These are phyloP conservation scores for Puccinia brachypodii DNA, from an alignment of 1,284 basidiomycete genomes.

Conservation along the genomic window DNA sequence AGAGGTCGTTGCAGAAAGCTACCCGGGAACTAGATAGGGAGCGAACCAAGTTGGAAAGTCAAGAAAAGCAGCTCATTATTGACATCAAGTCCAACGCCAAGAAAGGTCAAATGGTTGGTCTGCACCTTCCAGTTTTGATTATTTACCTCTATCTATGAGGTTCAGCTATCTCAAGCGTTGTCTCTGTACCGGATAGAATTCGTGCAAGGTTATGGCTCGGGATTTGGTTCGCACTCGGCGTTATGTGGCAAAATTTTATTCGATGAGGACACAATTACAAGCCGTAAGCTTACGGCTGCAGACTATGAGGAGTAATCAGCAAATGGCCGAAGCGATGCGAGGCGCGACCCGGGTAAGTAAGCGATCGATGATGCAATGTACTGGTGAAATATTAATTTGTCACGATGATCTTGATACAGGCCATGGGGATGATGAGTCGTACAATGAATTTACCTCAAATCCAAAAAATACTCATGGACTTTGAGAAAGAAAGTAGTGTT, in stretches of 20 bases:
- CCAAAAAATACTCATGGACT: constrained; percentile 94
- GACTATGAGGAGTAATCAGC: constrained; percentile 91
- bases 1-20: constrained; percentile 90
- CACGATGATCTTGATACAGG: constrained; percentile 62
- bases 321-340: constrained; percentile 99
- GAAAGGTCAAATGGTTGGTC: constrained; percentile 84
- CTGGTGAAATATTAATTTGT: neutral
- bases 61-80: constrained; percentile 63
- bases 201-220: constrained; percentile 99
- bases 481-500: constrained; percentile 91
- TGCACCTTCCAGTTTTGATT: neutral
- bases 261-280: constrained; percentile 97
- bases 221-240: constrained; percentile 92
- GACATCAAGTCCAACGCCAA: constrained; percentile 98
- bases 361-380: neutral
- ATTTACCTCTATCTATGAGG: neutral
- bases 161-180: neutral
- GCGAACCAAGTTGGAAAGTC: constrained; percentile 86
- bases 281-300: constrained; percentile 95
- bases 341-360: constrained; percentile 83
- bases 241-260: constrained; percentile 97
- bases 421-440: constrained; percentile 97
- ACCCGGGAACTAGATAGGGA: constrained; percentile 96
- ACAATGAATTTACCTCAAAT: constrained; percentile 92
- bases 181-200: constrained; percentile 69